phyloP scores from a whole-genome alignment of 2,329 filamentous ascomycete species.

The Diaporthe batatas region DNA sequence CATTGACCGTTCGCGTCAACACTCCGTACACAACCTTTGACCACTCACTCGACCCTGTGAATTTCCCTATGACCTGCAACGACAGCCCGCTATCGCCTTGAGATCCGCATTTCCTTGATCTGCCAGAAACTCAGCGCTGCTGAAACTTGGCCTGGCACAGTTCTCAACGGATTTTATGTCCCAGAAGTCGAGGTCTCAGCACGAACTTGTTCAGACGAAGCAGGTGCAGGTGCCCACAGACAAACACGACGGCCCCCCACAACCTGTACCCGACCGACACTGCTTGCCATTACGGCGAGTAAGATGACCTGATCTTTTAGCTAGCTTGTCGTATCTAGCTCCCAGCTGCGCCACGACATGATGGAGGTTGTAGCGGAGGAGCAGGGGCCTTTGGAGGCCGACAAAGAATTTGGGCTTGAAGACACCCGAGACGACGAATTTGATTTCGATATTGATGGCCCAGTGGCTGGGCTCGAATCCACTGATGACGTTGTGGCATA shows the following conservation, averaged over 20 bases:
- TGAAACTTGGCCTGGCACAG: too few relatives aligned
- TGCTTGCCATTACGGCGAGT: neutral
- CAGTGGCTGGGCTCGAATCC: slow-evolving; percentile 36
- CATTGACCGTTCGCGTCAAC: slow-evolving; percentile 26
- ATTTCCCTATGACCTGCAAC: neutral
- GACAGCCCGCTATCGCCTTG: neutral
- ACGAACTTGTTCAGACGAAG: too few relatives aligned
- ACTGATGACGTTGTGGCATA: neutral
- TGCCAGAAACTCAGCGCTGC: too few relatives aligned
- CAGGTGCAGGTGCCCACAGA: too few relatives aligned
- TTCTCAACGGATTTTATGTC: neutral
- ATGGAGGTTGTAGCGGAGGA: slow-evolving; percentile 43
- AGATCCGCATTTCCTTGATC: too few relatives aligned
- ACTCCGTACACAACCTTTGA: slow-evolving; percentile 6
- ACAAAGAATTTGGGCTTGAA: slow-evolving; percentile 34
- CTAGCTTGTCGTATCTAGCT: neutral
- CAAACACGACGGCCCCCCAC: neutral
- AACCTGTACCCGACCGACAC: neutral
- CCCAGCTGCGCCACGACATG: slow-evolving; percentile 34
- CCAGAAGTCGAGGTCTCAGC: neutral
- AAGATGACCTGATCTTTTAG: neutral
- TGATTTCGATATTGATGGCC: slow-evolving; percentile 49
- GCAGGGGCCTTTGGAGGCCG: slow-evolving; percentile 24
- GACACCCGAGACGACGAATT: slow-evolving; percentile 47
- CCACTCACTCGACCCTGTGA: neutral